Base-by-base conservation (phyloP, 1,284 basidiomycete species). In the Cryptococcus maquisensis region DNA sequence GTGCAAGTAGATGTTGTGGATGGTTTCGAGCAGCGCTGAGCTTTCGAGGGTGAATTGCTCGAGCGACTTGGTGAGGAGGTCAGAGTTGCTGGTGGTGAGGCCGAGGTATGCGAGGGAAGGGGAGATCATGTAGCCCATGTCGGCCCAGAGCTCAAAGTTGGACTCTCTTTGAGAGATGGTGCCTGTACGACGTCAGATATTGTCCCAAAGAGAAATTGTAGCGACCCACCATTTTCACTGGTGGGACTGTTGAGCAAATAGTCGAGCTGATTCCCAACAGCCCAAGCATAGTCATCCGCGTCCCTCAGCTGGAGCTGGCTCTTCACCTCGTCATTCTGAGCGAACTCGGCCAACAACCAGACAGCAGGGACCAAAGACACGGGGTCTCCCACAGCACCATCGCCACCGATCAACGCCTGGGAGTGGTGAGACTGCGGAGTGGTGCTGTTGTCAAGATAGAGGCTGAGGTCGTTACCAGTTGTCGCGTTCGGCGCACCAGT, bases 51-150 rank as follows among this genome's bases (percentile, higher is more conserved):
- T 80, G 61, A 80, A 81, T 63, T 86, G 82, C 26, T 77, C 67
- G 35, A 82, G 79, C 0, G 78, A 75, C 28, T 78, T 69, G 26
- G 70, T 68, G 5, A 85, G 67, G 2, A 84, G 69, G 0, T 71
- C 72, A 32, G 67, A 56, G 61, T 82, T 78, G 18, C 67, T 52
- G 2, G 75, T 77, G 42, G 79, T 76, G 0, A 78, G 79, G 12
- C 80, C 83, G 53, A 81, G 78, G 51, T 65, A 83, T 0, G 83
- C 83, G 3, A 84, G 68, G 68, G 83, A 84, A 0, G 84, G 83
- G 5, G 82, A 82, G 4, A 80, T 82, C 83, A 85, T 85, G 66
- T 81, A 84, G 0, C 83, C 74, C 58, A 72, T 79, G 65, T 84
- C 83, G n/a, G 81, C 77, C 83, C 82, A 76, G 9, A 74, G 59